These are phyloP conservation scores for Kalanchoe fedtschenkoi DNA, from an alignment of 164 flowering plant species.

Conservation along the genomic window DNA sequence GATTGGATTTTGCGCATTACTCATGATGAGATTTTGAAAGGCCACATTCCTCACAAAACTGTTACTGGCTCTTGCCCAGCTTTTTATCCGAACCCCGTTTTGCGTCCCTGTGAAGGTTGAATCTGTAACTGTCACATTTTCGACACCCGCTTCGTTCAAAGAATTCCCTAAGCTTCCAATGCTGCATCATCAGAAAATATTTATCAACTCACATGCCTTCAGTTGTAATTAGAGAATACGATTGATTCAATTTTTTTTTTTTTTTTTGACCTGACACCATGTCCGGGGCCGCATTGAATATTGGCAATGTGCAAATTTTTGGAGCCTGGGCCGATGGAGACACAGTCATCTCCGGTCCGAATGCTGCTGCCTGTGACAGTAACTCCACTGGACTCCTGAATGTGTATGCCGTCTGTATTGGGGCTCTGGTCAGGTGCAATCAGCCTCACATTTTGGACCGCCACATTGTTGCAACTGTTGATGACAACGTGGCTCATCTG, in stretches of 20 bases:
- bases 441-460: constrained; percentile 18
- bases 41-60: constrained; percentile 22
- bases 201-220: too few species aligned
- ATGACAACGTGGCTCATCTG: constrained; percentile 29
- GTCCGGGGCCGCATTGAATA: constrained; percentile 40
- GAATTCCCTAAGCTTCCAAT: constrained; percentile 33
- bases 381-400: constrained; percentile 23
- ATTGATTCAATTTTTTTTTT: not conserved
- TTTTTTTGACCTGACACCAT: constrained; percentile 30
- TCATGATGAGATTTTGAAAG: constrained; percentile 22
- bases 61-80: constrained; percentile 33
- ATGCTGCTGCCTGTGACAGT: constrained; percentile 18
- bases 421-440: constrained; percentile 36
- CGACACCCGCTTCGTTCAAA: constrained; percentile 27
- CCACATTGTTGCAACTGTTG: constrained; percentile 23
- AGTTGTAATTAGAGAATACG: not conserved
- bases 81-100: constrained; percentile 39
- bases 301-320: constrained; percentile 21
- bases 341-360: constrained; percentile 39
- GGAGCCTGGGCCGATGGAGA: constrained; percentile 18
- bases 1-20: constrained; percentile 23
- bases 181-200: too few species aligned
- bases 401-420: constrained; percentile 52
- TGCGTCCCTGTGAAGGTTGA: constrained; percentile 22
- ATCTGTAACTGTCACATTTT: constrained; percentile 21